These are phyloP conservation scores for Isatis lusitanica DNA, from an alignment of 441 rosid species.

Conservation along the genomic window DNA sequence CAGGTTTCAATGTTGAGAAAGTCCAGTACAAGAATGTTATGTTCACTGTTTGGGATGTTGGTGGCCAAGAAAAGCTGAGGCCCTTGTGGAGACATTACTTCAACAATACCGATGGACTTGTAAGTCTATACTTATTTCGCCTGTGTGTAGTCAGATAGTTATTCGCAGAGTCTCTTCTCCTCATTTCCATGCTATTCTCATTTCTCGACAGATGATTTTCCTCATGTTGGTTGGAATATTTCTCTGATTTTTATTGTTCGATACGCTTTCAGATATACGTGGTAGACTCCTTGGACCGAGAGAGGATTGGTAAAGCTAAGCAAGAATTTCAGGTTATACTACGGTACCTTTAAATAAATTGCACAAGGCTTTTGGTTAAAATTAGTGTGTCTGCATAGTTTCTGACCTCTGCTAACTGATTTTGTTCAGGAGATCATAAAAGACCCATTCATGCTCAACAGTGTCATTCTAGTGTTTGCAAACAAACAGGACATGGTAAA, in stretches of 20 bases:
- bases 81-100: slow-evolving; percentile 99
- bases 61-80: slow-evolving; percentile 88
- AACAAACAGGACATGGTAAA: slow-evolving; percentile 98
- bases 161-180: neutral
- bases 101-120: slow-evolving; percentile 98
- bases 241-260: neutral
- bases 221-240: neutral
- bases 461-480: slow-evolving; percentile 93
- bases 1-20: slow-evolving; percentile 41
- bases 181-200: neutral
- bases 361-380: neutral
- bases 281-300: slow-evolving; percentile 97
- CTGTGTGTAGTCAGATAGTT: neutral
- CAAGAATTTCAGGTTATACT: slow-evolving; percentile 82
- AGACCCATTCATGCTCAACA: slow-evolving; percentile 96
- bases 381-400: slow-evolving; percentile 23
- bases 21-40: slow-evolving; percentile 78
- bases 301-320: slow-evolving; percentile 90
- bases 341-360: slow-evolving; percentile 8
- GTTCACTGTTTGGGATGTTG: slow-evolving; percentile 87
- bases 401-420: slow-evolving; percentile 25
- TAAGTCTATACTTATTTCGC: slow-evolving; percentile 29
- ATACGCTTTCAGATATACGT: slow-evolving; percentile 73
- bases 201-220: neutral
- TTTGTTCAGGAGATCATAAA: slow-evolving; percentile 76